Base-by-base conservation (phyloP, 2,329 filamentous ascomycete species). In the Botryotinia globosa region DNA sequence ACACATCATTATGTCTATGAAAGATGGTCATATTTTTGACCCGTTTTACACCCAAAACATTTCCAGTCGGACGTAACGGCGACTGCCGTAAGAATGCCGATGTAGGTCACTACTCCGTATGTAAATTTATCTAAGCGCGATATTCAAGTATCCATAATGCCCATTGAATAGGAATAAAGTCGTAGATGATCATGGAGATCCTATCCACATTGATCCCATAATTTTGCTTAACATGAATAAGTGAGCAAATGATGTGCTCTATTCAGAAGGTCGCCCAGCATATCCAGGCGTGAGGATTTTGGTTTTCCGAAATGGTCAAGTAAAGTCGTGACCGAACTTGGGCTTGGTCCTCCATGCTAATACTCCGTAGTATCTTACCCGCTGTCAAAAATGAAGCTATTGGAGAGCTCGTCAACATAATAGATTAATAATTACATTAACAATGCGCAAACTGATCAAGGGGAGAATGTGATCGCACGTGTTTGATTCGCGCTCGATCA, bases 401-500 rank as follows among this genome's bases (percentile, higher is more conserved):
- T 51, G 58, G 32, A 22, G 65, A 56, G 6, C 29, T 64, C 25
- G 42, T 70, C 42, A 63, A 37, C n/a, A 56, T 62, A 39, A 37
- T 69, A 56, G 7, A 70, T 63, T 39, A 25, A 48, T 20, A 9
- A 12, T 25, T 66, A 22, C 18, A 66, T 66, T 66, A 37, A 37
- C 42, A 39, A 32, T 32, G 44, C 69, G 32, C 12, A 18, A 56
- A 34, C 16, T 32, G n/a, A 20, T 34, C 22, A 22, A 42, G 25
- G 1, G 37, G 58, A 65, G 45, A n/a, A 34, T 12, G n/a, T 18
- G n/a, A 66, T 66, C 37, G 59, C 69, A 66, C 69, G 69, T 71
- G 69, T 71, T 63, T 64, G 58, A 42, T 71, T 56, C 37, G 45
- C 61, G 58, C 45, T 61, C 56, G 56, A 69, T 69, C 67, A 45